Conservation (phyloP, 176 grass and related monocot genomes). For the Microstegium vimineum region DNA sequence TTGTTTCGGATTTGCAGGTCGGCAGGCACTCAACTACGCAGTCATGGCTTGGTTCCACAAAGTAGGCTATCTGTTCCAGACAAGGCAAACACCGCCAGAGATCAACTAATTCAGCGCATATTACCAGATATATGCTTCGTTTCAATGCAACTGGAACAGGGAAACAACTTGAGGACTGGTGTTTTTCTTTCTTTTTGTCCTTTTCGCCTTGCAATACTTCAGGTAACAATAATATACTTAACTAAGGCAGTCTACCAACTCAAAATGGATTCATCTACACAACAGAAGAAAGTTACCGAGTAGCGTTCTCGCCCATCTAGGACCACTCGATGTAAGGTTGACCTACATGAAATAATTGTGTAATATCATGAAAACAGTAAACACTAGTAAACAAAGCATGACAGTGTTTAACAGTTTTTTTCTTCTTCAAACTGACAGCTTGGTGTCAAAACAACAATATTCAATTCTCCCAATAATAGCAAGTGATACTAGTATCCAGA, state of each 20-base stretch:
- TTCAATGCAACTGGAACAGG: neutral
- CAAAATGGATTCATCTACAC: neutral
- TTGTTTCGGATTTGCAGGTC: conserved; percentile 80
- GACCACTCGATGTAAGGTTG: conserved; percentile 83
- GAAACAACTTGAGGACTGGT: neutral
- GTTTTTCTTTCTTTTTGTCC: neutral
- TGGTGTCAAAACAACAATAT: neutral
- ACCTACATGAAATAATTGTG: conserved; percentile 46
- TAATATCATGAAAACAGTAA: neutral
- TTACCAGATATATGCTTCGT: neutral
- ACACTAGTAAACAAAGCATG: neutral
- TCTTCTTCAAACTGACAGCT: neutral
- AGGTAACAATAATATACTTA: neutral
- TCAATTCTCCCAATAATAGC: neutral
- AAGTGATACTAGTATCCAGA: neutral
- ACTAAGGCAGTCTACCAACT: neutral
- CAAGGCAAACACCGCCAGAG: neutral
- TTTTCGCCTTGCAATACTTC: neutral
- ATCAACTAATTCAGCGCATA: neutral
- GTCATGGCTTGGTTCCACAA: conserved; percentile 79
- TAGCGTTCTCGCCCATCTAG: conserved; percentile 75
- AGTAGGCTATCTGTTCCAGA: conserved; percentile 70
- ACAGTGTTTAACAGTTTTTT: neutral
- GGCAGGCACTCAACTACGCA: conserved; percentile 91
- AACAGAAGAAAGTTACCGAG: conserved; percentile 55